phyloP scores from a whole-genome alignment of 73 alveolate genomes.

The Paramecium octaurelia region DNA sequence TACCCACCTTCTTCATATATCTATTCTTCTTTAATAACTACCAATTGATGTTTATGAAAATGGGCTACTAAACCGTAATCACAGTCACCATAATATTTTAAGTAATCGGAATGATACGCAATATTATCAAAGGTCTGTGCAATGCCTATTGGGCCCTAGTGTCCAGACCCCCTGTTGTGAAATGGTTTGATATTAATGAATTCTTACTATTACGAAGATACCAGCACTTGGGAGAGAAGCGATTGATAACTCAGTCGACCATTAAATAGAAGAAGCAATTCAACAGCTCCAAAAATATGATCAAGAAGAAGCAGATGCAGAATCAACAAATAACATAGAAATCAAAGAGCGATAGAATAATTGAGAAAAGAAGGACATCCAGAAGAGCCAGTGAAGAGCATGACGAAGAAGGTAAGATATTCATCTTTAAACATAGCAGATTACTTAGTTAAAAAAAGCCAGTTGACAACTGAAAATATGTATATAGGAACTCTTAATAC shows the following conservation, averaged over 20 bases:
- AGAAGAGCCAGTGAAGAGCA: neutral
- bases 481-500: neutral
- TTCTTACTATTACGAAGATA: neutral
- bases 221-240: neutral
- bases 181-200: conserved; percentile 4
- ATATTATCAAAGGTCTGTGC: neutral
- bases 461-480: neutral
- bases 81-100: neutral
- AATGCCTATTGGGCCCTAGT: neutral
- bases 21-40: neutral
- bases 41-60: neutral
- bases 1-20: neutral
- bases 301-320: neutral
- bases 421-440: neutral
- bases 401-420: neutral
- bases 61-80: neutral
- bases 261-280: neutral
- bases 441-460: neutral
- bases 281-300: neutral
- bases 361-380: neutral
- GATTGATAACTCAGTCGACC: neutral
- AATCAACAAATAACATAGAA: neutral
- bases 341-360: neutral
- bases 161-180: conserved; percentile 5
- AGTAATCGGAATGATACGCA: neutral